phyloP scores from a whole-genome alignment of 1,284 basidiomycete species.

The Moesziomyces sp. region DNA sequence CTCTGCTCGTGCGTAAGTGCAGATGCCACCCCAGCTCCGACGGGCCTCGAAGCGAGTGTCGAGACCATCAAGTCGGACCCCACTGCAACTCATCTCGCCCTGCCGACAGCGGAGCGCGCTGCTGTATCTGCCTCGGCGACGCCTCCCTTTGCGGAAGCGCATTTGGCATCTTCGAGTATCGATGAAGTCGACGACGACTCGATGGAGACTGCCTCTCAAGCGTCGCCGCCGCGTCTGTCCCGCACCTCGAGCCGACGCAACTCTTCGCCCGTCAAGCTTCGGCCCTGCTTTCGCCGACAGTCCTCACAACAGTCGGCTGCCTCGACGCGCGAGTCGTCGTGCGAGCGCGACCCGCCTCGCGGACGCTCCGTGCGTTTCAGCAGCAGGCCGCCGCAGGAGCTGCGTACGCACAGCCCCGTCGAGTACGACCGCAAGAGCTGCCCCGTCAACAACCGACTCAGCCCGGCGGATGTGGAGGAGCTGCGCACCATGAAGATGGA shows the following conservation, averaged over 20 bases:
- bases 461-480: conserved; percentile 63
- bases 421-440: conserved; percentile 66
- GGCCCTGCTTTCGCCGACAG: conserved; percentile 59
- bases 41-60: conserved; percentile 45
- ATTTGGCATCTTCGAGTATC: no score
- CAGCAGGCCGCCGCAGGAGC: conserved; percentile 56
- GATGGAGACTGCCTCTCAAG: not conserved
- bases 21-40: conserved; percentile 3
- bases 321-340: conserved; percentile 52
- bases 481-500: conserved; percentile 64
- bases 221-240: conserved; percentile 30
- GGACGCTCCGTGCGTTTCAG: conserved; percentile 62
- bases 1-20: conserved; percentile 55
- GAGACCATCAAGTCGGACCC: conserved; percentile 39
- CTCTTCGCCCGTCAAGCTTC: conserved; percentile 57
- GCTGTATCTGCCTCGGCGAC: not conserved
- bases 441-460: conserved; percentile 61
- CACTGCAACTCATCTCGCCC: not conserved
- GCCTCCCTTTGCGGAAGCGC: no score
- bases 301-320: conserved; percentile 40
- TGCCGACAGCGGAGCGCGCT: not conserved
- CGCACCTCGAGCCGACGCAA: conserved; percentile 40
- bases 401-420: conserved; percentile 65
- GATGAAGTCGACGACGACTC: not conserved
- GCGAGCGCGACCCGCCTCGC: conserved; percentile 49